Evolutionary conservation across 2,329 filamentous ascomycete genomes (phyloP), one percentile per base, ranked within the genome.

Genomic region (Epichloe sibirici): DNA sequence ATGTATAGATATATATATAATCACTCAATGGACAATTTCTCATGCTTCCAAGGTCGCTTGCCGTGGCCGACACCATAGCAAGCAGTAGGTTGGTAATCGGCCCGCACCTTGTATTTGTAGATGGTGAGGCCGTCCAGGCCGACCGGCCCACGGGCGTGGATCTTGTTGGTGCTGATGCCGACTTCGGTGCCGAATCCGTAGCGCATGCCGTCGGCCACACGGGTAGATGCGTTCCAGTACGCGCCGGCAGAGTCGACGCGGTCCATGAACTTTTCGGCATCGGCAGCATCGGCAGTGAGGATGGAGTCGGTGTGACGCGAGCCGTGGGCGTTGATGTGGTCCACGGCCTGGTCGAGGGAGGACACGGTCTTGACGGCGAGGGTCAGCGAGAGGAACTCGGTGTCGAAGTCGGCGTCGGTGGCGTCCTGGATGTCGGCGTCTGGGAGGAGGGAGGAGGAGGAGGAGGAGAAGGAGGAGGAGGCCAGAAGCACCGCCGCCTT

Each of bases 151-250:
- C 93, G 77, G 1, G 88, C 87, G 66, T 98, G 93, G 57, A 98
- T 95, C 75, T 97, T 98, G 75, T 96, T 98, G 48, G 93, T 98
- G 72, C 88, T 94, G 70, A 98, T 97, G 51, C 93, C 93, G 25
- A 98, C 93, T 71, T 98, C 93, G 0, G 93, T 97, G 47, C 93
- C 93, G 69, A 98, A 98, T 7, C 93, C 93, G 66, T 94, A 97
- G 43, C 93, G 79, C 86, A 95, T 96, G 7, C 93, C 93, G 67
- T 98, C 93, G 5, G 90, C 90, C 71, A 98, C 91, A 49, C 93
- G 81, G 8, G 89, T 95, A 25, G 88, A 94, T 7, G 90, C 88
- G 66, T 98, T 98, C 90, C 91, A 96, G 76, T 95, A 98, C 17
- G 91, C 90, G 50, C 90, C 91, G 0, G 90, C 86, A 31, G 89